Percentiles rank a stretch among this genome's conserved stretches.
phyloP scores from a whole-genome alignment of 2,329 filamentous ascomycete species.

The Colletotrichum lini region DNA sequence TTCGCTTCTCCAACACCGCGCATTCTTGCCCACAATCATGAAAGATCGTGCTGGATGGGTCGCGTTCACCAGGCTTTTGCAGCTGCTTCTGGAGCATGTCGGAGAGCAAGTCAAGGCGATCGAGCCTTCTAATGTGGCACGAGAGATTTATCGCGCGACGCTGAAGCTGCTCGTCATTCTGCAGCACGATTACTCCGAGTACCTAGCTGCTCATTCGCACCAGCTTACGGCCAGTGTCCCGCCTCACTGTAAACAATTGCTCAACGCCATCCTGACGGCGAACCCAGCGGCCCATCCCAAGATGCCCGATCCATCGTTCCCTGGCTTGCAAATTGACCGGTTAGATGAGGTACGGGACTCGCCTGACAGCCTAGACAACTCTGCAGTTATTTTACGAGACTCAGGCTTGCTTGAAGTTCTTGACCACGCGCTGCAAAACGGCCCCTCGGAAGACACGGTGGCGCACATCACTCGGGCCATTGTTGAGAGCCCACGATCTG shows the following conservation, averaged over 20 bases:
- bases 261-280: conserved; percentile 89
- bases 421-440: conserved; percentile 71
- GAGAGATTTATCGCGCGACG: conserved; percentile 87
- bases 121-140: conserved; percentile 77
- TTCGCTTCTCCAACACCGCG: conserved; percentile 84
- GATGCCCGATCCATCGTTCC: conserved; percentile 80
- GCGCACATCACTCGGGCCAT: conserved; percentile 84
- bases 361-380: conserved; percentile 76
- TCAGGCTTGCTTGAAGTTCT: conserved; percentile 72
- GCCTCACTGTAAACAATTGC: conserved; percentile 86
- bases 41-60: conserved; percentile 81
- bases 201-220: conserved; percentile 88
- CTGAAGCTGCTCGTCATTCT: conserved; percentile 87
- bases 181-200: conserved; percentile 96
- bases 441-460: conserved; percentile 79
- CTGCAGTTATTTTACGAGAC: conserved; percentile 67
- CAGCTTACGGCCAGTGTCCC: conserved; percentile 86
- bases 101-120: conserved; percentile 84
- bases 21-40: conserved; percentile 84
- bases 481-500: conserved; percentile 69
- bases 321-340: conserved; percentile 82
- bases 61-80: conserved; percentile 80
- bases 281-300: conserved; percentile 78
- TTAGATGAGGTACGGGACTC: conserved; percentile 80
- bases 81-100: conserved; percentile 79